phyloP scores from a whole-genome alignment of 2,329 filamentous ascomycete species.

The Stemphylium vesicarium region DNA sequence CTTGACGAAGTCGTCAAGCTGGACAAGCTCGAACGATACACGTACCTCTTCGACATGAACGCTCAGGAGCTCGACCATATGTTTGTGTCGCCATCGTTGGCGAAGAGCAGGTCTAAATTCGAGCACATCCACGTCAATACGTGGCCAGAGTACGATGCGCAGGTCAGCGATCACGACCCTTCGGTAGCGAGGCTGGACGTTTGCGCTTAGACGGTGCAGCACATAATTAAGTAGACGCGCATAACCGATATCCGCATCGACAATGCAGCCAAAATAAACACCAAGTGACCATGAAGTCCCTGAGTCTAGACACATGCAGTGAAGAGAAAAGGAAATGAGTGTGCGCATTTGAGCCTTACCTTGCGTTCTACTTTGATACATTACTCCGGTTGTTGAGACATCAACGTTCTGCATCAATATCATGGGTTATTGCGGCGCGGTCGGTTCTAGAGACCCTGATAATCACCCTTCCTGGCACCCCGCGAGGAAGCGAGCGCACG shows the following conservation, averaged over 20 bases:
- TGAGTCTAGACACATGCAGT: background rate
- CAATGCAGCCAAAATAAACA: background rate
- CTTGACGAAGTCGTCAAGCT: slow-evolving; percentile 66
- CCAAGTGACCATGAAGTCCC: background rate
- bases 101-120: slow-evolving; percentile 52
- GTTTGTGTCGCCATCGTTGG: slow-evolving; percentile 65
- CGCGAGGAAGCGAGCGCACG: background rate
- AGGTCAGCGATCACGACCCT: slow-evolving; percentile 73
- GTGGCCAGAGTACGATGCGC: slow-evolving; percentile 64
- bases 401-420: slow-evolving; percentile 8
- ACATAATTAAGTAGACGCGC: slow-evolving; percentile 5
- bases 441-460: background rate
- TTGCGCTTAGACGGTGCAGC: slow-evolving; percentile 50
- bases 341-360: background rate
- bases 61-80: slow-evolving; percentile 74
- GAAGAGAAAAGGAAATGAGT: slow-evolving; percentile 1
- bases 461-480: slow-evolving; percentile 1
- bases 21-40: slow-evolving; percentile 67
- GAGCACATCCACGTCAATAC: slow-evolving; percentile 76
- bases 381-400: slow-evolving; percentile 5
- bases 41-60: slow-evolving; percentile 73
- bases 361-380: background rate
- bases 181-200: slow-evolving; percentile 68
- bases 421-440: slow-evolving; percentile 22
- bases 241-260: slow-evolving; percentile 1